Percentiles rank a stretch among this genome's conserved stretches.
Conservation (phyloP, 169 alveolate species). For the Cryptosporidium canis region DNA sequence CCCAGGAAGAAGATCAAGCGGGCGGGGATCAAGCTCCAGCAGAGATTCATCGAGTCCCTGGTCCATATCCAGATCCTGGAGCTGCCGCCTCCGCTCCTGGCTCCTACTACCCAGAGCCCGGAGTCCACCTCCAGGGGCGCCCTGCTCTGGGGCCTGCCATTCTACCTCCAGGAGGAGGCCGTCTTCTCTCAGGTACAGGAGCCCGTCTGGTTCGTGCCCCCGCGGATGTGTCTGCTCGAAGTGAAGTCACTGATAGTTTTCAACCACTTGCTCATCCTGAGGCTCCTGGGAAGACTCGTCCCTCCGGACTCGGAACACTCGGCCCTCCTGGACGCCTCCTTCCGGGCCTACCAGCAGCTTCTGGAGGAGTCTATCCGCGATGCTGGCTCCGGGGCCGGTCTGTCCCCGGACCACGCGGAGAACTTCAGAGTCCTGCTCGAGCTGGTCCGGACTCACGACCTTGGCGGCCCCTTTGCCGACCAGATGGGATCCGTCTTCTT, state of each 20-base stretch:
- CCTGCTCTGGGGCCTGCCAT: constrained; percentile 58
- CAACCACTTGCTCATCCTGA: neutral
- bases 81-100: neutral
- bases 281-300: neutral
- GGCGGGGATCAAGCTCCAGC: constrained; percentile 36
- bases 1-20: constrained; percentile 32
- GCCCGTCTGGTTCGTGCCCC: constrained; percentile 50
- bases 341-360: neutral
- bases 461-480: neutral
- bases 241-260: neutral
- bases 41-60: constrained; percentile 55
- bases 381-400: neutral
- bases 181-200: neutral
- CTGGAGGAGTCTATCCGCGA: neutral
- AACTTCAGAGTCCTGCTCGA: neutral
- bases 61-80: constrained; percentile 31
- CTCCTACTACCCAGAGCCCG: neutral
- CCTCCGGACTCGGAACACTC: neutral
- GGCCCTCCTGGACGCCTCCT: neutral
- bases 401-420: neutral
- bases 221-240: neutral
- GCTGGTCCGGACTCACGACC: neutral
- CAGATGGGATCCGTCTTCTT: neutral
- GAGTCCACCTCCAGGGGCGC: neutral
- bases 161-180: constrained; percentile 14